Percentiles rank a stretch among this genome's conserved stretches.
Conservation (phyloP, 2,329 filamentous ascomycete genomes). For the Fusarium devonianum region DNA sequence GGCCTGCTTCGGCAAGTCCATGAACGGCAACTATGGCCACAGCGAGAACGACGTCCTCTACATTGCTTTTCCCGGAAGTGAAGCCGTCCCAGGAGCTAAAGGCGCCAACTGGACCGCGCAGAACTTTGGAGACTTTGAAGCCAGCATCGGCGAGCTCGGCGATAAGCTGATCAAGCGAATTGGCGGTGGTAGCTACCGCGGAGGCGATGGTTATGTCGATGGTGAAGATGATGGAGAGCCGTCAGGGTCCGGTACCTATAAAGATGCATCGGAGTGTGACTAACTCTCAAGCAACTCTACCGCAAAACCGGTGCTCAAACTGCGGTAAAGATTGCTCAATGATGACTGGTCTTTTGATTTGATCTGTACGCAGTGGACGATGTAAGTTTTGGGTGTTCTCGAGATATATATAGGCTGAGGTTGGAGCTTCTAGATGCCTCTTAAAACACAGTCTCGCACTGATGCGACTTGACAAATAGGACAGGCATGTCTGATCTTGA, state of each 20-base stretch:
- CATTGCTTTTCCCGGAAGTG: constrained; percentile 64
- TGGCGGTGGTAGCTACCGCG: constrained; percentile 24
- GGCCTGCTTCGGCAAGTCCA: constrained; percentile 60
- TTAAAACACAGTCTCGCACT: too few relatives aligned
- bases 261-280: constrained; percentile 14
- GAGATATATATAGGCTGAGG: too few relatives aligned
- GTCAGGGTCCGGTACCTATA: constrained; percentile 29
- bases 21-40: constrained; percentile 65
- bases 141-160: constrained; percentile 59
- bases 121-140: constrained; percentile 58
- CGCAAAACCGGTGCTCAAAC: constrained; percentile 8
- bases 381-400: too few relatives aligned
- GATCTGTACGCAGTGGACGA: constrained; percentile 31
- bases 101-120: constrained; percentile 63
- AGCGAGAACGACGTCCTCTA: constrained; percentile 66
- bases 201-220: not conserved
- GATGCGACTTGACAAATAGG: too few relatives aligned
- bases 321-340: constrained; percentile 30
- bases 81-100: constrained; percentile 62
- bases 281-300: not conserved
- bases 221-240: constrained; percentile 18
- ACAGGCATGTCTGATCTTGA: not conserved
- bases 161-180: constrained; percentile 56
- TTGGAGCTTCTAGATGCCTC: too few relatives aligned
- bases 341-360: constrained; percentile 39